Base-by-base conservation (phyloP, 768 basidiomycete species). In the Polyporus arcularius region DNA sequence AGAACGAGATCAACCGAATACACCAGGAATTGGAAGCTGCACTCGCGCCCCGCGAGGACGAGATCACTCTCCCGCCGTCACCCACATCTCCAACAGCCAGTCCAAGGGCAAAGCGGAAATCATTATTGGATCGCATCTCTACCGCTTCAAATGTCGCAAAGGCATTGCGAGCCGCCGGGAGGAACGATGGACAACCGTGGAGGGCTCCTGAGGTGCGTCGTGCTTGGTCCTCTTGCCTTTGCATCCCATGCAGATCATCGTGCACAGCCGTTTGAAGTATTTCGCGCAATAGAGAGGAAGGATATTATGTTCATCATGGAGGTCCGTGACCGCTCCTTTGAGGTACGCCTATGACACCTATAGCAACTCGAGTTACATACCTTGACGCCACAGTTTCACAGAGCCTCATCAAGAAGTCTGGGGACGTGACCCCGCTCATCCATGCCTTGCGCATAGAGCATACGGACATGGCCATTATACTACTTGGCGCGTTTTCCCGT, bases 361-460 rank as follows among this genome's bases (percentile, higher is more conserved):
- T 59, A 55, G 86, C 81, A 54, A 3, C 16, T 30, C 7, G 7
- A 35, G 35, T 39, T 18, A 8, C 21, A 26, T 26, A 26, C 11
- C 39, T 51, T 31, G 52, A 15, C 15, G 49, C 39, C 38, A 39
- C 14, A 30, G 39, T 35, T 8, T 32, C 15, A 12, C 59, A 92
- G 86, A 79, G 96, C 30, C 78, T 98, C 6, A 77, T 96, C n/a
- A 88, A 87, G 58, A 92, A 91, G 70, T 87, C 87, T 40, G 94
- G 92, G 2, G 89, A 90, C 42, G 86, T 87, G 26, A 94, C 94
- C 1, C 95, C 96, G 7, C 83, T 98, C 14, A 82, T 97, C 7
- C 94, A 98, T 70, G 93, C 94, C 0, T 93, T 96, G 82, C 81
- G 89, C 26, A 87, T 91, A 31, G 89, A 90, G 30, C 88, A 93